Conservation (phyloP, 1,284 basidiomycete genomes). For the Gomphus sp. region DNA sequence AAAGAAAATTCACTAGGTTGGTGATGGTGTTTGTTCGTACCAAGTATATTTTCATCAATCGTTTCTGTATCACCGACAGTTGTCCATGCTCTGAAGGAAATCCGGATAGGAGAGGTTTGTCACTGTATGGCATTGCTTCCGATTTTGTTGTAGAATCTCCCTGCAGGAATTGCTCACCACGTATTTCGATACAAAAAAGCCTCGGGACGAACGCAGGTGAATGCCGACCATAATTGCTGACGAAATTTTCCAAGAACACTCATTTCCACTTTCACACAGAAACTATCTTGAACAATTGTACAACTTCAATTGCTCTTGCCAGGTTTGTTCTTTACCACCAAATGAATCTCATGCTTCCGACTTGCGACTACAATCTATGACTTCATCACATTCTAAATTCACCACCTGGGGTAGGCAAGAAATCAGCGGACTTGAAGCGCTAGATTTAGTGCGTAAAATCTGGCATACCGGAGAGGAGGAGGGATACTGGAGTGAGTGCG, state of each 20-base stretch:
- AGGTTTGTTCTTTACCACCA: conserved; percentile 42
- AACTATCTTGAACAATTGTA: conserved; percentile 38
- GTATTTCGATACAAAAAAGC: conserved; percentile 45
- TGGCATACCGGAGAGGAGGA: conserved; percentile 49
- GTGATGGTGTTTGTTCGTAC: not conserved
- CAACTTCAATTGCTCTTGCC: conserved; percentile 48
- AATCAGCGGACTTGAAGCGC: conserved; percentile 40
- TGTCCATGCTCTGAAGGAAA: conserved; percentile 46
- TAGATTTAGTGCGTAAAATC: conserved; percentile 36
- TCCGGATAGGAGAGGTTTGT: conserved; percentile 40
- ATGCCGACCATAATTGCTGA: conserved; percentile 16
- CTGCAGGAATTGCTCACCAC: conserved; percentile 49
- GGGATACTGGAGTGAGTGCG: conserved; percentile 45
- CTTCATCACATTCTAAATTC: conserved; percentile 33
- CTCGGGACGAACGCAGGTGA: conserved; percentile 39
- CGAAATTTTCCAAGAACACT: not conserved
- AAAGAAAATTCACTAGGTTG: conserved; percentile 1
- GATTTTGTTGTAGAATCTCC: not conserved
- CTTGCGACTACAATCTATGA: conserved; percentile 34
- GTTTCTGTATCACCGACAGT: conserved; percentile 36
- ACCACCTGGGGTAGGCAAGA: conserved; percentile 34
- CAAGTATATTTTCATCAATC: conserved; percentile 14
- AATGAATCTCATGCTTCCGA: conserved; percentile 41
- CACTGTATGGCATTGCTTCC: not conserved
- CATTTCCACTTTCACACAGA: conserved; percentile 21